Conservation (phyloP, 164 flowering plant species). For the Dillenia suffruticosa region DNA sequence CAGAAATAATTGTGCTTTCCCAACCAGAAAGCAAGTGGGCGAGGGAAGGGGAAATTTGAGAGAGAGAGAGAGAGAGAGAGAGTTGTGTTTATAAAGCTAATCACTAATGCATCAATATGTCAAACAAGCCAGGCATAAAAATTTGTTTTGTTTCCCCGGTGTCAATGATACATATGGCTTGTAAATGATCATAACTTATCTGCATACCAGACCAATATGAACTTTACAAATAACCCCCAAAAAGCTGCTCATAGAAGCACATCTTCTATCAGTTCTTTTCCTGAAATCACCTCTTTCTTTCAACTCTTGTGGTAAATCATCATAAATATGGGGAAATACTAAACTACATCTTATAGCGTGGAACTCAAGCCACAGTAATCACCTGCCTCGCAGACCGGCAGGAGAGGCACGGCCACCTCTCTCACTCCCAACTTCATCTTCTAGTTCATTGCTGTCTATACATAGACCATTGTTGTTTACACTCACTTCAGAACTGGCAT, state of each 20-base stretch:
- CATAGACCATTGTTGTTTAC: conserved; percentile 42
- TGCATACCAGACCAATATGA: too few relatives aligned
- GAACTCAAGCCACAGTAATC: conserved; percentile 6
- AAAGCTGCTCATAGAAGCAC: too few relatives aligned
- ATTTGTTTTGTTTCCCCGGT: neutral
- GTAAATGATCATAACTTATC: neutral
- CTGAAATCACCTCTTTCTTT: too few relatives aligned
- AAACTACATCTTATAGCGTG: conserved; percentile 4
- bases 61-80: neutral
- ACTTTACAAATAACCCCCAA: too few relatives aligned
- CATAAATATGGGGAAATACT: neutral
- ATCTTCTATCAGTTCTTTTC: too few relatives aligned
- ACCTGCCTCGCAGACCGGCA: conserved; percentile 44
- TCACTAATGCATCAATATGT: neutral
- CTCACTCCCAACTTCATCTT: conserved; percentile 48
- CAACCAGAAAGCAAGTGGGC: too few relatives aligned
- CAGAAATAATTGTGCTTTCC: too few relatives aligned
- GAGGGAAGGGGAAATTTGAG: too few relatives aligned
- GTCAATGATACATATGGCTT: neutral
- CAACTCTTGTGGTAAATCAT: too few relatives aligned
- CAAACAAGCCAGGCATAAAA: neutral
- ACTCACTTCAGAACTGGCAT: conserved; percentile 83
- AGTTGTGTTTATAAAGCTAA: neutral
- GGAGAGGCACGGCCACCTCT: conserved; percentile 47
- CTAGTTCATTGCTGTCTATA: conserved; percentile 47